Evolutionary conservation across 2,329 filamentous ascomycete species (phyloP), one percentile per base, ranked within the genome.

Genomic region (Pseudogymnoascus pannorum): DNA sequence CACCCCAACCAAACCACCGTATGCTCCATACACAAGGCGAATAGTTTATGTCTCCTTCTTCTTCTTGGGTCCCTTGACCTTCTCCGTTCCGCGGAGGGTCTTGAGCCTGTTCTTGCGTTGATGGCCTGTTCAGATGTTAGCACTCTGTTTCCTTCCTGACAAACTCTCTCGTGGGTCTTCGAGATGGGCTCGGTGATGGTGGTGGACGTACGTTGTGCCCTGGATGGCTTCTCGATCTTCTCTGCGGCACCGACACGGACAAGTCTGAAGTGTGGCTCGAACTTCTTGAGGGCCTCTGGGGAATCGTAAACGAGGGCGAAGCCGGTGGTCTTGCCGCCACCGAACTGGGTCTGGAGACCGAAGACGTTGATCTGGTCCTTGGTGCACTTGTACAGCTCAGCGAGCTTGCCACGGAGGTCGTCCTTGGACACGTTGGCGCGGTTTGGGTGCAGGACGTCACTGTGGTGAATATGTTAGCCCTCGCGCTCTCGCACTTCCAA

Each of bases 71-170:
- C 92, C 92, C 91, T 97, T 97, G 85, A 87, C 87, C 91, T 99
- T 99, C 75, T 92, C 93, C 74, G 91, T 96, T 78, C 94, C 94
- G 73, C 94, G 90, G 79, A 97, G 89, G 77, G 93, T 94, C 92
- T 99, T 97, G 82, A 90, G 87, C 80, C 93, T 87, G 91, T 99
- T 99, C 91, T 99, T 99, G 85, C 94, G 90, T 85, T 97, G 94
- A 87, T 99, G 99, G 88, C 93, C 93, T 97, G 81, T 83, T 72
- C 63, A 31, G 2, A 31, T 54, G 48, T 54, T 54, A 54, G 48
- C 48, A 54, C n/a, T 54, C 48, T 54, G 48, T 6, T 54, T 31
- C 26, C 26, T 54, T 9, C 48, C 2, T 3, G 24, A 18, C 3
- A 31, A 18, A 18, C 8, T 31, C 9, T 54, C 48, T 31, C 26